Evolutionary conservation across 169 alveolate species (phyloP).

Genomic region (Cystoisospora suis): DNA sequence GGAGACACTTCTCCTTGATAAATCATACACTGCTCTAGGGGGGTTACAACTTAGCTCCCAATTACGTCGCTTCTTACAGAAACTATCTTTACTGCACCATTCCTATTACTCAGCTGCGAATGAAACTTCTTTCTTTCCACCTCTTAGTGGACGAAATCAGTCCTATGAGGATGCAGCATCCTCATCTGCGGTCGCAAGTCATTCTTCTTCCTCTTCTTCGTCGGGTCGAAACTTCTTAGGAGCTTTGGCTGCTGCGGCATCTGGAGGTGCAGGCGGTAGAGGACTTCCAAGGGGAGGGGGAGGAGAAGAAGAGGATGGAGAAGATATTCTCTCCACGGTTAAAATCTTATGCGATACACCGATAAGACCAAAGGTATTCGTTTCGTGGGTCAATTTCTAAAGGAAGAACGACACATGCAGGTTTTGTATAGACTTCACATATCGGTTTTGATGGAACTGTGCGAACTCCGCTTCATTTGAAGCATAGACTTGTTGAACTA

Average conservation of each 20-base stretch:
- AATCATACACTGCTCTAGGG: constrained; percentile 20
- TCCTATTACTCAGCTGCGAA: too few relatives aligned
- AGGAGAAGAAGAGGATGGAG: not conserved
- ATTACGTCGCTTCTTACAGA: constrained; percentile 21
- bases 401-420: too few relatives aligned
- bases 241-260: constrained; percentile 18
- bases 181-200: not conserved
- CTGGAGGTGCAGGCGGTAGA: not conserved
- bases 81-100: constrained; percentile 10
- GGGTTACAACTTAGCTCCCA: constrained; percentile 26
- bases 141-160: not conserved
- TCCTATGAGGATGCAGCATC: not conserved
- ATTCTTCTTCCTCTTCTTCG: not conserved
- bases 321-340: not conserved
- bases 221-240: not conserved
- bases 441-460: too few relatives aligned
- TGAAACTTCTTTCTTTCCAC: too few relatives aligned
- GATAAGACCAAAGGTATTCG: not conserved
- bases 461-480: too few relatives aligned
- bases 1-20: constrained; percentile 25
- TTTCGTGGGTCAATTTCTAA: too few relatives aligned
- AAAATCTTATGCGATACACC: constrained; percentile 9
- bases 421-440: too few relatives aligned
- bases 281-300: too few relatives aligned
- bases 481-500: too few relatives aligned